Base-by-base conservation (phyloP, 345 rosid species). In the Corymbia maculata region DNA sequence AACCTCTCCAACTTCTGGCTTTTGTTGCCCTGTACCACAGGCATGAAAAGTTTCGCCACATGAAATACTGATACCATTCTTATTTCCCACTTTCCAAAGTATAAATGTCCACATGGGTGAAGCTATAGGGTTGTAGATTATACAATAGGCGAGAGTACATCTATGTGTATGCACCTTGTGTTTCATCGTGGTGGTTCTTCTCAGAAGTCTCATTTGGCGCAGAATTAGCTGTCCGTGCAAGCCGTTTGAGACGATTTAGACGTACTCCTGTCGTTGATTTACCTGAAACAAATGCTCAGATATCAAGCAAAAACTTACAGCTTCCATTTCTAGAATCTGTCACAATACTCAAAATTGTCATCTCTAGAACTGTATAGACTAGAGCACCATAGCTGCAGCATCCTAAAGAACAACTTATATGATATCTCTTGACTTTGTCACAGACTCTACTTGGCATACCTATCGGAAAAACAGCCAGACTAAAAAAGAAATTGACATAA, bases 231-330 rank as follows among this genome's bases (percentile, higher is more conserved):
- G 93, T 82, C 89, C 99, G 94, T 19, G 97, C 98, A 51, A 98
- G 93, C 87, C 89, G 91, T 89, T 98, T 98, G 52, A 97, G 90
- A 68, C 90, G 97, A 91, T 90, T 98, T 45, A 96, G 89, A 61
- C 98, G 96, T 88, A 98, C 86, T 36, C 96, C 95, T 90, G 92
- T 94, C 17, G 88, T 88, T 89, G 92, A 87, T 89, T 87, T 89
- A 93, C 95, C 99, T 97, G 94, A 86, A 90, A 16, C 86, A 88
- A 80, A 87, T 42, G 59, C 70, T 22, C 7, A 75, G 26, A 42
- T 75, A 75, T 75, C 52, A 32, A 61, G 53, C n/a, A 51, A 47
- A 55, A 44, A 52, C 44, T 85, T 52, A 14, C 59, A 50, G 16
- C 61, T 53, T 55, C 79, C 49, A 53, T 47, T 86, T 19, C 24